A percentile compares a stretch with the other conserved stretches of the same genome.
These are phyloP conservation scores for Boeremia exigua DNA, from an alignment of 2,329 filamentous ascomycete species.

Conservation along the genomic window DNA sequence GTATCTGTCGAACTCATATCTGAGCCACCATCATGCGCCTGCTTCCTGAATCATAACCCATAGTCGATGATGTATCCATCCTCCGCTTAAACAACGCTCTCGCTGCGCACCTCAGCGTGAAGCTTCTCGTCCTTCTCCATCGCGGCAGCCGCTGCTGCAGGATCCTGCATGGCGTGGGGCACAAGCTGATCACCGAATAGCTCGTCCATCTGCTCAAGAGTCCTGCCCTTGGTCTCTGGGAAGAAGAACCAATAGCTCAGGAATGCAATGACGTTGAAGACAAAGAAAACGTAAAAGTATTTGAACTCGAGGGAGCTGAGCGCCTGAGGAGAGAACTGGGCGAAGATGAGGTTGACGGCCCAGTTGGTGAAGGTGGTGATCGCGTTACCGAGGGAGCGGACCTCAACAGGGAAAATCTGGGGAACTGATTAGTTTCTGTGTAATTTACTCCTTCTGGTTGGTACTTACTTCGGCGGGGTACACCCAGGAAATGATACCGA, in stretches of 20 bases:
- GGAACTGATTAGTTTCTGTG: not conserved
- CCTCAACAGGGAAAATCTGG: conserved; percentile 52
- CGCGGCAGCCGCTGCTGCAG: conserved; percentile 35
- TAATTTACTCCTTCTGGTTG: not conserved
- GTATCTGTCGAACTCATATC: no score
- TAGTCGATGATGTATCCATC: not conserved
- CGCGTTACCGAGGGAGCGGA: conserved; percentile 52
- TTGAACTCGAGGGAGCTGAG: conserved; percentile 43
- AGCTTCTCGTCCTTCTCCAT: conserved; percentile 31
- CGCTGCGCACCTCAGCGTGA: conserved; percentile 1
- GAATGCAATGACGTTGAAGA: conserved; percentile 53
- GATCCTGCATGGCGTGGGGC: conserved; percentile 45
- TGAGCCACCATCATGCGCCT: not conserved
- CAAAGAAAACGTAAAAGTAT: conserved; percentile 55
- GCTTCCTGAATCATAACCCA: not conserved
- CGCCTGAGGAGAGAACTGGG: conserved; percentile 57
- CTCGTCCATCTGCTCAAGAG: conserved; percentile 41
- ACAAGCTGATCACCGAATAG: conserved; percentile 45
- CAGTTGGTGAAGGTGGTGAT: conserved; percentile 56
- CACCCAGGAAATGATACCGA: conserved; percentile 57
- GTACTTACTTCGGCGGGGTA: conserved; percentile 50
- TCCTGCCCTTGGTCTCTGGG: conserved; percentile 39
- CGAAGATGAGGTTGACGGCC: conserved; percentile 56
- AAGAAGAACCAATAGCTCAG: conserved; percentile 38
- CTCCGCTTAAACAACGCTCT: not conserved